Percentiles rank a stretch among this genome's conserved stretches.
Conservation (phyloP, 208 protist genomes). For the Phytomonas francai region DNA sequence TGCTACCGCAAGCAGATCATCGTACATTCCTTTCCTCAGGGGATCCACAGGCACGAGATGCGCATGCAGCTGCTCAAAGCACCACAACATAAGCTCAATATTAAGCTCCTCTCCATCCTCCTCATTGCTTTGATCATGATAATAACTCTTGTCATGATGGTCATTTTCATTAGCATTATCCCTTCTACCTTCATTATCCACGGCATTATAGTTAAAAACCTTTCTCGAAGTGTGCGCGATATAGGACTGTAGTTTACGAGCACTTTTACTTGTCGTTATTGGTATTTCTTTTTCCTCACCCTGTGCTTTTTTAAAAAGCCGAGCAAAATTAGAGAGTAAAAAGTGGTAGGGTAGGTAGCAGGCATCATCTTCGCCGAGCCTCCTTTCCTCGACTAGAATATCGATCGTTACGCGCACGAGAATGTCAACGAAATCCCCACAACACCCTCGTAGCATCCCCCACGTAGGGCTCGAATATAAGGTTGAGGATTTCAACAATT, state of each 20-base stretch:
- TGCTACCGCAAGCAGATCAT: slow-evolving; percentile 15
- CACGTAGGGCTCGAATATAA: no score
- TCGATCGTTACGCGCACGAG: slow-evolving; percentile 38
- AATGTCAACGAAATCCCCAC: slow-evolving; percentile 19
- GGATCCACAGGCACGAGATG: slow-evolving; percentile 22
- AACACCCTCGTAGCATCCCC: no score
- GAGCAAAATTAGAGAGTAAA: slow-evolving; percentile 17
- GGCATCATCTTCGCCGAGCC: slow-evolving; percentile 23
- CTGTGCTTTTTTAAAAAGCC: no score
- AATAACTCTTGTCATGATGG: not conserved
- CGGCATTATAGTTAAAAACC: no score
- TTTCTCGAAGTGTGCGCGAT: no score
- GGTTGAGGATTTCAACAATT: no score
- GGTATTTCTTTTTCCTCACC: no score
- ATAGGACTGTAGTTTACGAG: no score
- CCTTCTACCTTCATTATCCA: no score
- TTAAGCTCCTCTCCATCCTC: not conserved
- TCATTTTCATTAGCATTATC: slow-evolving; percentile 4
- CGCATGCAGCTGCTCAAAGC: slow-evolving; percentile 16
- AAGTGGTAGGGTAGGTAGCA: slow-evolving; percentile 51
- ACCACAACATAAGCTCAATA: not conserved
- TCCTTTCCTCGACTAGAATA: slow-evolving; percentile 39
- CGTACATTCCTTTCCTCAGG: slow-evolving; percentile 28
- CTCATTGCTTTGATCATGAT: not conserved
- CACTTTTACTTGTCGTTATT: no score